Percentiles rank a stretch among this genome's conserved stretches.
These are phyloP conservation scores for Tulasnella sp. DNA, from an alignment of 768 basidiomycete genomes.

Conservation along the genomic window DNA sequence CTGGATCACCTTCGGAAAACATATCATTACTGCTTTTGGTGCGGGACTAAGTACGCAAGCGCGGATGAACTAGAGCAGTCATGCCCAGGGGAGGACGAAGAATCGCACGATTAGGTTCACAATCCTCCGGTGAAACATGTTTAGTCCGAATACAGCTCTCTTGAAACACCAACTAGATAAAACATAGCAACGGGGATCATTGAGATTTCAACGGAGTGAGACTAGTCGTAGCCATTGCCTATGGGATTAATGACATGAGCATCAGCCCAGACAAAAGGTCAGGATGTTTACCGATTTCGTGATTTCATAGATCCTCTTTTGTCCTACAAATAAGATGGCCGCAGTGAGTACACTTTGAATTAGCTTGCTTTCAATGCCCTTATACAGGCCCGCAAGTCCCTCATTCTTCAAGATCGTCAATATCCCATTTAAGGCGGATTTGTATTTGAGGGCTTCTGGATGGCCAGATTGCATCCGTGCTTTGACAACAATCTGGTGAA, in stretches of 20 bases:
- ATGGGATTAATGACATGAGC: too few species aligned
- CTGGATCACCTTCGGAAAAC: slow-evolving; percentile 58
- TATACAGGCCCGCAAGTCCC: slow-evolving; percentile 73
- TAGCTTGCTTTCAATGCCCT: slow-evolving; percentile 77
- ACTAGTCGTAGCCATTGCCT: too few species aligned
- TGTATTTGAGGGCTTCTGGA: slow-evolving; percentile 52
- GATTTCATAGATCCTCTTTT: slow-evolving; percentile 44
- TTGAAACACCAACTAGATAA: too few species aligned
- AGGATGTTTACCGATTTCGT: slow-evolving; percentile 14
- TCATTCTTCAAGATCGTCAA: slow-evolving; percentile 65
- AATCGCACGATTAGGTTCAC: slow-evolving; percentile 75
- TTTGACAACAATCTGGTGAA: slow-evolving; percentile 42
- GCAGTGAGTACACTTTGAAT: slow-evolving; percentile 86
- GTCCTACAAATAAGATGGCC: slow-evolving; percentile 83
- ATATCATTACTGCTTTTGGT: slow-evolving; percentile 80
- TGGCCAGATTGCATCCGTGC: slow-evolving; percentile 67
- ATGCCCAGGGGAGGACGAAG: slow-evolving; percentile 68
- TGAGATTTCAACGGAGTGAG: too few species aligned
- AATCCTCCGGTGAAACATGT: too few species aligned
- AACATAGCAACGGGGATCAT: too few species aligned
- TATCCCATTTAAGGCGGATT: slow-evolving; percentile 64
- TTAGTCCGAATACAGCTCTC: too few species aligned
- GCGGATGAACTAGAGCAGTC: slow-evolving; percentile 43
- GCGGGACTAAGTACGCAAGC: slow-evolving; percentile 59
- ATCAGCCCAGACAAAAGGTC: too few species aligned